Evolutionary conservation across 208 protist species (phyloP), one percentile per base, ranked within the genome.

Genomic region (Borovskyia barvae): DNA sequence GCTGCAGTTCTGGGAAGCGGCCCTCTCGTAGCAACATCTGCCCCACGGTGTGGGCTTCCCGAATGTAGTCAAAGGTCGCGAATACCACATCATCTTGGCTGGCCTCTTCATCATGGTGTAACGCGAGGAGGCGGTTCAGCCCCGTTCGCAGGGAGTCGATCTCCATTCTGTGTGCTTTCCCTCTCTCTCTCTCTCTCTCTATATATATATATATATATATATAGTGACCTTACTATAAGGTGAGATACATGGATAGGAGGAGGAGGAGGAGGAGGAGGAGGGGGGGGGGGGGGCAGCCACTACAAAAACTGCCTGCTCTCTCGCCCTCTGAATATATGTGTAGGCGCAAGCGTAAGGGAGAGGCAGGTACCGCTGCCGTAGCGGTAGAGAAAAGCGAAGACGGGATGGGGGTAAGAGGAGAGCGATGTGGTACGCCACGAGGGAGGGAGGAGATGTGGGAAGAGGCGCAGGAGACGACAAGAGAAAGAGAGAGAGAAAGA

Each of bases 81-180:
- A 85, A 84, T 36, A 91, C 71, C 30, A 90, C 79, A 60, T 84
- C 76, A 40, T 92, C 88, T 26, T 77, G 72, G 55, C 77, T 92
- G 56, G 55, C 70, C 46, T 79, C 75, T 7, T 85, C 75, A 47
- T 87, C 78, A 12, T 62, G 62, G 56, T 81, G 82, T 11, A 80
- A 55, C 26, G 54, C 24, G 33, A 80, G 68, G 29, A 94, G 59
- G 32, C 64, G 59, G n/a, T 46, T 33, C 32, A 91, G 53, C 40
- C 81, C 51, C 32, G 33, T 50, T 28, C 70, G 75, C 15, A 93
- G 47, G 22, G 56, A 39, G 41, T 83, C 71, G n/a, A 87, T 51
- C 52, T 87, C 75, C 85, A 88, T 92, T 24, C n/a, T 26, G 49
- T 28, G 5, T n/a, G n/a, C n/a, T n/a, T n/a, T n/a, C n/a, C n/a